These are phyloP conservation scores for Houttuynia cordata DNA, from an alignment of 164 flowering plant genomes.

Conservation along the genomic window DNA sequence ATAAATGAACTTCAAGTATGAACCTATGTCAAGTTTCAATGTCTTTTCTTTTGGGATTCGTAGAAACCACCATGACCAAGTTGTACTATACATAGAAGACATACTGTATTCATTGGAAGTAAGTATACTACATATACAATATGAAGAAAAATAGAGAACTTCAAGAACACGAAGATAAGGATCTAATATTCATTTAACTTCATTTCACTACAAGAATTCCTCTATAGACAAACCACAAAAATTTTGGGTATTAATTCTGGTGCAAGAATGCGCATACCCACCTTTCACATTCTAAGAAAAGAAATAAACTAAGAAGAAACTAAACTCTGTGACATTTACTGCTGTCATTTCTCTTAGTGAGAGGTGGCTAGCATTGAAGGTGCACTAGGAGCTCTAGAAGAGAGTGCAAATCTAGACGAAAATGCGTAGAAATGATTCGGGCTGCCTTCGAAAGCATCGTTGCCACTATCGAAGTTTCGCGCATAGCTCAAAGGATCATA, in stretches of 20 bases:
- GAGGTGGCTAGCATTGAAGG: slow-evolving; percentile 9
- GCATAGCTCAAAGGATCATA: slow-evolving; percentile 59
- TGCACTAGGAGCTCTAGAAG: slow-evolving; percentile 7
- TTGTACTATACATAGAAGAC: background rate
- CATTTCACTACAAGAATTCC: background rate
- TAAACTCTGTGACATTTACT: background rate
- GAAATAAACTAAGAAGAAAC: background rate
- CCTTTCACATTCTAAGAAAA: no score
- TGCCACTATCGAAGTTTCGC: slow-evolving; percentile 42
- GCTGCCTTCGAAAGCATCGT: slow-evolving; percentile 24
- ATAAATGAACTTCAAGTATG: background rate
- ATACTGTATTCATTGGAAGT: background rate
- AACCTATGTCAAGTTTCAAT: no score
- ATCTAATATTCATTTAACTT: no score
- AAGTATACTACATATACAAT: background rate
- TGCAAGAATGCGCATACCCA: no score
- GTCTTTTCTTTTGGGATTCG: no score
- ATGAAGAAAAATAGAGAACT: background rate
- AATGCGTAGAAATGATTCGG: slow-evolving; percentile 29
- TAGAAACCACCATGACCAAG: no score
- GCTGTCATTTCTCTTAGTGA: background rate
- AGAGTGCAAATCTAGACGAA: slow-evolving; percentile 42
- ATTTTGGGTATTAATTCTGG: background rate
- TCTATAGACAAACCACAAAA: background rate
- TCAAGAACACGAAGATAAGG: background rate